phyloP scores from a whole-genome alignment of 495 filamentous ascomycete genomes.

The Saxophila tyrrhenica region DNA sequence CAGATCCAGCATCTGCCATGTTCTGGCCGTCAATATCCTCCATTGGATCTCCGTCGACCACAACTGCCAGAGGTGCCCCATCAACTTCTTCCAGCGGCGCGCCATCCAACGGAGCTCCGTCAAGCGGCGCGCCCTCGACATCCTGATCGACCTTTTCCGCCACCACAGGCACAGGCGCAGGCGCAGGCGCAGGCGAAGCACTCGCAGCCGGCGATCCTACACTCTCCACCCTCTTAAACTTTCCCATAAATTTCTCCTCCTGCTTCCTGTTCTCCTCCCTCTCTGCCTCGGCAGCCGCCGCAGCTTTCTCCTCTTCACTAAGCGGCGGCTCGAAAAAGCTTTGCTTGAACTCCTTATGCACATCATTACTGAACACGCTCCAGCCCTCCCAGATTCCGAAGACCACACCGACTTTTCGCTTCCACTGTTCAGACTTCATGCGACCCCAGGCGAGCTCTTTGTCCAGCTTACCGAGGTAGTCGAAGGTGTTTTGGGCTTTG shows the following conservation, averaged over 20 bases:
- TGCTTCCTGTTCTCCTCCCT: slow-evolving; percentile 48
- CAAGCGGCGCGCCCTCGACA: slow-evolving; percentile 29
- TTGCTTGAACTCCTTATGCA: slow-evolving; percentile 59
- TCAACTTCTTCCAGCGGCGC: slow-evolving; percentile 32
- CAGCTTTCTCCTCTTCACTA: slow-evolving; percentile 36
- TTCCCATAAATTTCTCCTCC: slow-evolving; percentile 27
- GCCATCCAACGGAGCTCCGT: slow-evolving; percentile 36
- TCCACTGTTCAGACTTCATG: slow-evolving; percentile 81
- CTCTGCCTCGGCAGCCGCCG: slow-evolving; percentile 34
- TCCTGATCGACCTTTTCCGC: slow-evolving; percentile 30
- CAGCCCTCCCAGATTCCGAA: slow-evolving; percentile 78
- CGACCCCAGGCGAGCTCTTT: slow-evolving; percentile 72
- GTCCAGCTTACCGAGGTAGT: slow-evolving; percentile 65
- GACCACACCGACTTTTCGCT: slow-evolving; percentile 61
- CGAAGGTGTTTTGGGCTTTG: slow-evolving; percentile 60
- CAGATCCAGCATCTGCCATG: too few species aligned
- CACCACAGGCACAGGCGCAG: slow-evolving; percentile 19
- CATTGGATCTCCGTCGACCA: slow-evolving; percentile 21
- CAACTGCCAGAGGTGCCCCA: slow-evolving; percentile 39
- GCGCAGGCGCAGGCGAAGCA: background rate
- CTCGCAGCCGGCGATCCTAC: background rate
- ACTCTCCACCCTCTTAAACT: slow-evolving; percentile 8
- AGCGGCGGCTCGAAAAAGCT: slow-evolving; percentile 66
- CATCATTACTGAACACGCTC: slow-evolving; percentile 71
- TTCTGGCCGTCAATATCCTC: too few species aligned